Conservation (phyloP, 768 basidiomycete genomes). For the Strobilomyces dryophilus region DNA sequence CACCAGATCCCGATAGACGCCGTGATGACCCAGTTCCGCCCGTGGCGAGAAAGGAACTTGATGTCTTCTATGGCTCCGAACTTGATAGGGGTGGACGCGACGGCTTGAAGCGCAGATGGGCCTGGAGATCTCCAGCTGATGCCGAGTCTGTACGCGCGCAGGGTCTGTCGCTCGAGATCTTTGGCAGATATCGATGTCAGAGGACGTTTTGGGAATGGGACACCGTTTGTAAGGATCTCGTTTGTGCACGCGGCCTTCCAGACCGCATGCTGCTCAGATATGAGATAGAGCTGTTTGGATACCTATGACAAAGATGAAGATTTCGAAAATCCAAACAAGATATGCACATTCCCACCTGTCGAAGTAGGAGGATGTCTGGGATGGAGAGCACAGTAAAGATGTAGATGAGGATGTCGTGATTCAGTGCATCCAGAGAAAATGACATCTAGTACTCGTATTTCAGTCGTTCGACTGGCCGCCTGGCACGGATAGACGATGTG, state of each 20-base stretch:
- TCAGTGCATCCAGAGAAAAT: slow-evolving; percentile 21
- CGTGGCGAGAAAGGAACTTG: slow-evolving; percentile 46
- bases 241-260: slow-evolving; percentile 50
- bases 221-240: slow-evolving; percentile 42
- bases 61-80: slow-evolving; percentile 49
- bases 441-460: slow-evolving; percentile 12
- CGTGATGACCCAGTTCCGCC: slow-evolving; percentile 44
- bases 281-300: slow-evolving; percentile 41
- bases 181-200: slow-evolving; percentile 34
- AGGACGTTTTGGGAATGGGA: slow-evolving; percentile 45
- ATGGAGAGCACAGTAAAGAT: slow-evolving; percentile 35
- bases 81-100: slow-evolving; percentile 32
- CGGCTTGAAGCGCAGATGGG: slow-evolving; percentile 10
- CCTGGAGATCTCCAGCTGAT: slow-evolving; percentile 42
- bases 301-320: slow-evolving; percentile 33
- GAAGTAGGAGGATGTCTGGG: slow-evolving; percentile 38
- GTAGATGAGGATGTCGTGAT: slow-evolving; percentile 37
- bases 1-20: slow-evolving; percentile 63
- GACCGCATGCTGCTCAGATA: slow-evolving; percentile 49
- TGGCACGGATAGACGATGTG: background rate
- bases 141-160: slow-evolving; percentile 44
- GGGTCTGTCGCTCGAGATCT: slow-evolving; percentile 45
- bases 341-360: slow-evolving; percentile 34
- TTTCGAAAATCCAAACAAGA: background rate
- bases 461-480: background rate